These are phyloP conservation scores for Phytopythium oedochilum DNA, from an alignment of 352 stramenopile species.

Conservation along the genomic window DNA sequence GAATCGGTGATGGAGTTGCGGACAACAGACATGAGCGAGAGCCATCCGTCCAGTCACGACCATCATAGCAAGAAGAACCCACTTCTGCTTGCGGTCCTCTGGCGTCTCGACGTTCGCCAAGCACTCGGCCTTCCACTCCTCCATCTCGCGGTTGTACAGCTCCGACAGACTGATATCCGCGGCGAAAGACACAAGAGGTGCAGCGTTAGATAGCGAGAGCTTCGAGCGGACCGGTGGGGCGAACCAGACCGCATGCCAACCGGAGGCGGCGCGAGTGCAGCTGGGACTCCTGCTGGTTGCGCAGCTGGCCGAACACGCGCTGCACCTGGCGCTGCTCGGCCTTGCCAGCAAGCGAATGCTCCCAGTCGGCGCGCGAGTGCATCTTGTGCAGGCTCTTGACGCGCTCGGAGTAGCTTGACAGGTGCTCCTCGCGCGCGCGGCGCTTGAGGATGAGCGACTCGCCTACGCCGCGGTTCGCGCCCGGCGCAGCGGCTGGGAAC, in stretches of 20 bases:
- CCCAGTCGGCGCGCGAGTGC: constrained; percentile 67
- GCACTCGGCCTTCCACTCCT: constrained; percentile 60
- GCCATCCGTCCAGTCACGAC: too few species aligned
- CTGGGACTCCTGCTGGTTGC: constrained; percentile 74
- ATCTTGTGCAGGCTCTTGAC: constrained; percentile 45
- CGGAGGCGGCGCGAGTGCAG: constrained; percentile 52
- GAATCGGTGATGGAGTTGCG: too few species aligned
- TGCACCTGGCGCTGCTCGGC: constrained; percentile 42
- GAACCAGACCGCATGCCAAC: too few species aligned
- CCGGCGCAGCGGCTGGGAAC: constrained; percentile 4
- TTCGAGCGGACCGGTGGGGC: neutral
- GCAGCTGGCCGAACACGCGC: constrained; percentile 35
- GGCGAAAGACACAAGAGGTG: neutral
- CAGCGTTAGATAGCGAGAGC: too few species aligned
- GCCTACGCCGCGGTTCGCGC: constrained; percentile 43
- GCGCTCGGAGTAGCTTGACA: constrained; percentile 45
- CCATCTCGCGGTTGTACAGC: constrained; percentile 76
- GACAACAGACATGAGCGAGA: too few species aligned
- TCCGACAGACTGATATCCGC: constrained; percentile 43
- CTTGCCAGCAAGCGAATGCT: constrained; percentile 55
- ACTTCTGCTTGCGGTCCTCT: constrained; percentile 80
- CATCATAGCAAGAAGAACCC: neutral
- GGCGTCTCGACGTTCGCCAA: constrained; percentile 69
- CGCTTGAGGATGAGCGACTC: constrained; percentile 74
- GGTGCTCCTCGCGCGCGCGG: constrained; percentile 56